Evolutionary conservation across 495 filamentous ascomycete genomes (phyloP).

Genomic region (Aspergillus haitiensis): DNA sequence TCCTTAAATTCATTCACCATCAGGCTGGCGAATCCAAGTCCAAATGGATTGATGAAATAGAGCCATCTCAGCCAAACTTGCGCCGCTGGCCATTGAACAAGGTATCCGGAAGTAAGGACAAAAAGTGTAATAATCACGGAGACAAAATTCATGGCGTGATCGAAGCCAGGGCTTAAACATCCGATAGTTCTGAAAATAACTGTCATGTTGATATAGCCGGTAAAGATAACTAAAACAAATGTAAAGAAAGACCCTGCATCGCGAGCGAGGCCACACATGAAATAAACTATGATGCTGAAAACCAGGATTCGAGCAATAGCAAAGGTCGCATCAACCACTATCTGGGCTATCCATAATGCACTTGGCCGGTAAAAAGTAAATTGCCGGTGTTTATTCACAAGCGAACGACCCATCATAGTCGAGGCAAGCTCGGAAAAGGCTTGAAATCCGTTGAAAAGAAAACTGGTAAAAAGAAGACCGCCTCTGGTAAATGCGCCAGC

Average conservation of each 20-base stretch:
- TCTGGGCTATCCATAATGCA: constrained; percentile 77
- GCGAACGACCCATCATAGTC: constrained; percentile 70
- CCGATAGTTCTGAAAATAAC: constrained; percentile 77
- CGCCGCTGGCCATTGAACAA: constrained; percentile 69
- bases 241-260: constrained; percentile 75
- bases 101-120: constrained; percentile 75
- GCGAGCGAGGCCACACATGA: constrained; percentile 67
- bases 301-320: constrained; percentile 64
- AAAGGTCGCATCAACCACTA: constrained; percentile 74
- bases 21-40: constrained; percentile 68
- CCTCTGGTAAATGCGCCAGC: constrained; percentile 75
- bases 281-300: constrained; percentile 77
- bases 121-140: constrained; percentile 74
- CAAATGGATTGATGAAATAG: constrained; percentile 77
- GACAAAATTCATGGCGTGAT: constrained; percentile 81
- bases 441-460: constrained; percentile 79
- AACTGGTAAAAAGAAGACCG: constrained; percentile 71
- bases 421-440: constrained; percentile 70
- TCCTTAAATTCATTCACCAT: constrained; percentile 82
- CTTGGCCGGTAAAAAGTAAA: constrained; percentile 79
- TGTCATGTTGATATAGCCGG: constrained; percentile 74
- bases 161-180: constrained; percentile 78
- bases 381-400: constrained; percentile 76
- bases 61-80: constrained; percentile 80
- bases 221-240: constrained; percentile 70